Percentiles rank a stretch among this genome's conserved stretches.
phyloP scores from a whole-genome alignment of 225 moss, liverwort and hornwort genomes.

The Rhytidiadelphus loreus region DNA sequence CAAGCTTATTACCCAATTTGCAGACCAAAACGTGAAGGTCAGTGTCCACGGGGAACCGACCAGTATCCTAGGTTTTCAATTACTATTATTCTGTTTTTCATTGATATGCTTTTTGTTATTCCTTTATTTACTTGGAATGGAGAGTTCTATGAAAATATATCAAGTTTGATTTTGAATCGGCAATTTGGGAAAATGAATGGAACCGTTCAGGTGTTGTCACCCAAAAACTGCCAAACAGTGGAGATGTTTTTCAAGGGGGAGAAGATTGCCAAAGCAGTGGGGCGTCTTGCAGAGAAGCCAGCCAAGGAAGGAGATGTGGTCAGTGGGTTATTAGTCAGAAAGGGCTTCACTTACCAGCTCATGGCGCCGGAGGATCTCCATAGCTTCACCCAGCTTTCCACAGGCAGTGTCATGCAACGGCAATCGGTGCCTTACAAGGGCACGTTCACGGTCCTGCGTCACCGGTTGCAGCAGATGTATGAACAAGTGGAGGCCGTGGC shows the following conservation, averaged over 20 bases:
- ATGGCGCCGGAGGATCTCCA: slow-evolving; percentile 88
- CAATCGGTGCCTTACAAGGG: slow-evolving; percentile 92
- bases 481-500: slow-evolving; percentile 71
- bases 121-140: not conserved
- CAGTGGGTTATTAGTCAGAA: slow-evolving; percentile 68
- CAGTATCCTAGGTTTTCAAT: not conserved
- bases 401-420: slow-evolving; percentile 86
- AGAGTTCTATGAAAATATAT: not conserved
- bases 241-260: slow-evolving; percentile 95
- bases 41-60: not conserved
- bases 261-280: slow-evolving; percentile 88
- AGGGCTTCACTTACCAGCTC: slow-evolving; percentile 93
- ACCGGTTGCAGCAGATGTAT: slow-evolving; percentile 86
- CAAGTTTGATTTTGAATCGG: not conserved
- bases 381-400: slow-evolving; percentile 83
- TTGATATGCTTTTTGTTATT: not conserved
- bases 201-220: slow-evolving; percentile 39
- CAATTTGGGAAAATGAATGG: not conserved
- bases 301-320: slow-evolving; percentile 62
- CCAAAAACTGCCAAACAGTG: slow-evolving; percentile 87
- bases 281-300: slow-evolving; percentile 78
- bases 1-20: slow-evolving; percentile 76
- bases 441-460: slow-evolving; percentile 65
- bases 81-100: not conserved
- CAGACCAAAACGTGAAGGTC: slow-evolving; percentile 73